These are phyloP conservation scores for Exophiala sp. DNA, from an alignment of 2,329 filamentous ascomycete species.

Conservation along the genomic window DNA sequence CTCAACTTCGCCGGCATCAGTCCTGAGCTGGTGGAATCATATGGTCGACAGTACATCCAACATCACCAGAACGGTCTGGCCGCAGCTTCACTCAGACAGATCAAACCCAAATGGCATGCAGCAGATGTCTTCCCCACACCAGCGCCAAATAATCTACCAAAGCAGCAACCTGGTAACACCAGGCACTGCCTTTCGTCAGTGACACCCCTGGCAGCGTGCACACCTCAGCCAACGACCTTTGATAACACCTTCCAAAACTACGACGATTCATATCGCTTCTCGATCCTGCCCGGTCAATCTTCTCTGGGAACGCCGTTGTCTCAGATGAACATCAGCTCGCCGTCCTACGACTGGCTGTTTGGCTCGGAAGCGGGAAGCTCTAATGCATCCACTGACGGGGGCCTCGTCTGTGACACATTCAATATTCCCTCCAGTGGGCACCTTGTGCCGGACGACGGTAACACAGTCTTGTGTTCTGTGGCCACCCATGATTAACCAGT, in stretches of 20 bases:
- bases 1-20: constrained; percentile 16
- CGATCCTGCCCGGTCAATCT: neutral
- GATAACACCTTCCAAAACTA: neutral
- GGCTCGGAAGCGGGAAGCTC: neutral
- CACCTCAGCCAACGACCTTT: neutral
- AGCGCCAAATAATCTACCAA: neutral
- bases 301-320: neutral
- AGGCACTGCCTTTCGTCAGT: neutral
- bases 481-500: constrained; percentile 38
- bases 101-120: constrained; percentile 11
- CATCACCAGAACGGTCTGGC: neutral
- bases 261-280: neutral
- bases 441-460: constrained; percentile 12
- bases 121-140: neutral
- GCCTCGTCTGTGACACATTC: constrained; percentile 6
- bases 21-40: constrained; percentile 15
- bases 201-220: neutral
- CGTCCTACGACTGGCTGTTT: constrained; percentile 5
- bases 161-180: neutral
- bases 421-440: neutral
- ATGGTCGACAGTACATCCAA: constrained; percentile 1
- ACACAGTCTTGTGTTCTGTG: constrained; percentile 38
- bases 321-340: neutral
- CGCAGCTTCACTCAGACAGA: constrained; percentile 1
- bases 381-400: neutral